Evolutionary conservation across 768 basidiomycete genomes (phyloP).

Genomic region (Goffeauzyma gilvescens): DNA sequence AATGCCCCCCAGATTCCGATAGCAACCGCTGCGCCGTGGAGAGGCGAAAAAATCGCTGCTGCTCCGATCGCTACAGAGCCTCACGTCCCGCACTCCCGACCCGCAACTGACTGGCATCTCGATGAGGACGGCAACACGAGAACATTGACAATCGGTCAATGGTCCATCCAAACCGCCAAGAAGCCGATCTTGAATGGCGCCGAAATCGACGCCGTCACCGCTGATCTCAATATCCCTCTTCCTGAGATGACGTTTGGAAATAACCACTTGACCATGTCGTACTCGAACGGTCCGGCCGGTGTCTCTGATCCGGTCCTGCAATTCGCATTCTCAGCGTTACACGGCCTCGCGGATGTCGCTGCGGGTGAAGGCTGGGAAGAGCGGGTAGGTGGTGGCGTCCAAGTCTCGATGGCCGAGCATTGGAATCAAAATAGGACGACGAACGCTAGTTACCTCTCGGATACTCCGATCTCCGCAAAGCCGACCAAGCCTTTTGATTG

Average conservation of each 20-base stretch:
- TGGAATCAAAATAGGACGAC: slow-evolving; percentile 73
- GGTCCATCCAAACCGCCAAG: slow-evolving; percentile 29
- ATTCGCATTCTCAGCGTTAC: slow-evolving; percentile 47
- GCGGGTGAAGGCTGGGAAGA: slow-evolving; percentile 50
- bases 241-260: slow-evolving; percentile 95
- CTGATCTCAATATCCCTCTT: slow-evolving; percentile 47
- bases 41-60: no score
- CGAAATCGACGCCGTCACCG: slow-evolving; percentile 43
- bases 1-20: no score
- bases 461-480: slow-evolving; percentile 26
- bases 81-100: no score
- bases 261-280: slow-evolving; percentile 52
- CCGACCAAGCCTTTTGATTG: slow-evolving; percentile 81
- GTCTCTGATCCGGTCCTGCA: slow-evolving; percentile 41
- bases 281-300: slow-evolving; percentile 29
- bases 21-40: no score
- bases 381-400: slow-evolving; percentile 75
- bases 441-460: slow-evolving; percentile 14
- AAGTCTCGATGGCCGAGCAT: slow-evolving; percentile 81
- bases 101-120: no score
- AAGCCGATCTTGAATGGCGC: slow-evolving; percentile 38
- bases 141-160: slow-evolving; percentile 30
- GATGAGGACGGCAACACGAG: slow-evolving; percentile 6
- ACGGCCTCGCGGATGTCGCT: slow-evolving; percentile 48
- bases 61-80: no score